Evolutionary conservation across 2,329 filamentous ascomycete genomes (phyloP), one percentile per base, ranked within the genome.

Genomic region (Drechslerella coelobrocha): DNA sequence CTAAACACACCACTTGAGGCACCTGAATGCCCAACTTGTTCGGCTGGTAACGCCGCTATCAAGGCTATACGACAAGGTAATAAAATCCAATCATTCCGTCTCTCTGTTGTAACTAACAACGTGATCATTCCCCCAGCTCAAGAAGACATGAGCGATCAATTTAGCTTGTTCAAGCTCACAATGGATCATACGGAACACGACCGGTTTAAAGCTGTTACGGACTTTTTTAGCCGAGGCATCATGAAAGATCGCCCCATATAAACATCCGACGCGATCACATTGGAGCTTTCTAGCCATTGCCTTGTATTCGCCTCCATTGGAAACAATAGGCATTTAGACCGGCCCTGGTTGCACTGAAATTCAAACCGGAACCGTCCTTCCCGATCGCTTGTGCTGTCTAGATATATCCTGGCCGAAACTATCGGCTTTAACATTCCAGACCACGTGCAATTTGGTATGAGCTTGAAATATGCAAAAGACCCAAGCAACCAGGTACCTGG

Each of bases 181-280:
- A 79, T 99, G 73, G 86, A 86, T 76, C 82, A 88, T 73, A 91
- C 89, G 61, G 59, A 57, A 34, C 86, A 87, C 39, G 92, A 96
- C 79, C 84, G 90, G 56, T 97, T 97, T 78, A 89, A 86, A n/a
- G 93, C 91, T 1, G 85, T 97, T 61, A 91, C 91, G 69, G 91
- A 96, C 77, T 99, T 94, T 86, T 97, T 96, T 82, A 93, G 92
- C 0, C 83, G 92, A 63, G 93, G 94, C 0, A 92, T 97, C 2
- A 96, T 97, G 92, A 71, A 71, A 45, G 59, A 62, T 17, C 59
- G 52, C 3, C 52, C 45, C 10, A 27, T 62, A 12, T 61, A 48
- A 45, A 17, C 17, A 31, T 31, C 12, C 29, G 29, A 12, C 29
- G 29, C 12, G 6, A 31, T 31, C 12, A 12, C 29, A 12, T 12